Evolutionary conservation across 257 asterid genomes (phyloP).

Genomic region (Rhazya stricta): DNA sequence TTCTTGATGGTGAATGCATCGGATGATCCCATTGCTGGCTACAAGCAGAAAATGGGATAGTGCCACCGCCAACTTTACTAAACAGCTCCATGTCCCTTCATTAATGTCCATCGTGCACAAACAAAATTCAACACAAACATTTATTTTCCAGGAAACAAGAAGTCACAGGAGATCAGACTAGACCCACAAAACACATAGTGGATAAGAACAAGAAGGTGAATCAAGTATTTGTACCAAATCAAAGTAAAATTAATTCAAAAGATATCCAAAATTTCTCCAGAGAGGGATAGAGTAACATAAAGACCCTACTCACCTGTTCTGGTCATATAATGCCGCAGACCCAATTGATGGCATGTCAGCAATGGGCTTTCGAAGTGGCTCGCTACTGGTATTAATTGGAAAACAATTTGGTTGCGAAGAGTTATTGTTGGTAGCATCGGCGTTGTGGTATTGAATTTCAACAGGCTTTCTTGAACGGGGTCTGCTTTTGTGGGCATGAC

Average conservation of each 20-base stretch:
- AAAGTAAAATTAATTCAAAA: not conserved
- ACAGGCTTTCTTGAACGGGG: slow-evolving; percentile 45
- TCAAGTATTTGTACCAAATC: not conserved
- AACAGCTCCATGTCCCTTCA: slow-evolving; percentile 50
- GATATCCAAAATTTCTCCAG: not conserved
- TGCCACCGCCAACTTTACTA: slow-evolving; percentile 35
- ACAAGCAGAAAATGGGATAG: slow-evolving; percentile 19
- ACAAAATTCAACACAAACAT: slow-evolving; percentile 13
- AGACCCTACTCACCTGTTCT: slow-evolving; percentile 34
- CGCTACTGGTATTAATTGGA: slow-evolving; percentile 6
- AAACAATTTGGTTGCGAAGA: slow-evolving; percentile 4
- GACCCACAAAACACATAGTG: slow-evolving; percentile 22
- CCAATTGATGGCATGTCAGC: slow-evolving; percentile 26
- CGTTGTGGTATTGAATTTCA: slow-evolving; percentile 27
- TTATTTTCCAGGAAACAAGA: slow-evolving; percentile 31
- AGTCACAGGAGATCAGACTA: slow-evolving; percentile 14
- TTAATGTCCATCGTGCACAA: slow-evolving; percentile 25
- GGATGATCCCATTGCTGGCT: slow-evolving; percentile 35
- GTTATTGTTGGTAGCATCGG: not conserved
- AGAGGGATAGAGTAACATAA: not conserved
- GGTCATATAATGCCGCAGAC: slow-evolving; percentile 31
- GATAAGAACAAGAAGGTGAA: slow-evolving; percentile 25
- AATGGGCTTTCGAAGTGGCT: slow-evolving; percentile 18
- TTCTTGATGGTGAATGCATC: slow-evolving; percentile 20
- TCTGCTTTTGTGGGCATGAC: slow-evolving; percentile 31